Base-by-base conservation (phyloP, 2,329 filamentous ascomycete species). In the Verticillium alfalfae region DNA sequence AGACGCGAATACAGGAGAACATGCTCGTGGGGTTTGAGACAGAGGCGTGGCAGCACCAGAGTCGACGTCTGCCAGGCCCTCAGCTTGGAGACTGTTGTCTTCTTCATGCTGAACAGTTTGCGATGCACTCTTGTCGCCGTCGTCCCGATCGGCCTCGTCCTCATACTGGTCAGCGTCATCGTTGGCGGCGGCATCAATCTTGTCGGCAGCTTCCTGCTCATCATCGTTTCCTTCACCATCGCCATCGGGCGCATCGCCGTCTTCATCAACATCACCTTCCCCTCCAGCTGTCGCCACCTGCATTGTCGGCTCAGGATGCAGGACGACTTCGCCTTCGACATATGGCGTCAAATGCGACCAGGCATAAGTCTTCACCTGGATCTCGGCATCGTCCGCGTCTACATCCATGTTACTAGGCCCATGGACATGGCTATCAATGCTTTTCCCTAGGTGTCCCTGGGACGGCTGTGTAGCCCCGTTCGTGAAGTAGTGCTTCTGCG, bases 341-440 rank as follows among this genome's bases (percentile, higher is more conserved):
- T 78, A 79, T 4, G 78, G 75, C 2, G 75, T 79, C 9, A 80
- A 68, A 49, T 76, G 66, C 22, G 75, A 68, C 73, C 75, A 79
- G 26, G 72, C 71, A 2, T 75, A 22, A 37, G 36, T 41, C 59
- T 65, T 56, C 34, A 49, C 15, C 22, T 39, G 26, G 31, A 36
- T 31, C 45, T 57, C 52, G 5, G 57, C 34, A 31, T 26, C 15
- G 13, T 37, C 22, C 12, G 26, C 34, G 2, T 38, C 55, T 5
- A 38, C 8, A 34, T 57, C 55, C 34, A 37, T 22, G 6, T 57
- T 31, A 13, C 34, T 9, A 22, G 18, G 18, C 31, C 13, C 55
- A 3, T 16, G 18, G 55, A 34, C 15, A n/a, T 36, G 9, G 12
- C 38, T 57, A 2, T 57, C 55, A 15, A 36, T 18, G 36, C n/a